Evolutionary conservation across 805 yeast genomes (phyloP).

Genomic region (Metschnikowia aberdeeniae): DNA sequence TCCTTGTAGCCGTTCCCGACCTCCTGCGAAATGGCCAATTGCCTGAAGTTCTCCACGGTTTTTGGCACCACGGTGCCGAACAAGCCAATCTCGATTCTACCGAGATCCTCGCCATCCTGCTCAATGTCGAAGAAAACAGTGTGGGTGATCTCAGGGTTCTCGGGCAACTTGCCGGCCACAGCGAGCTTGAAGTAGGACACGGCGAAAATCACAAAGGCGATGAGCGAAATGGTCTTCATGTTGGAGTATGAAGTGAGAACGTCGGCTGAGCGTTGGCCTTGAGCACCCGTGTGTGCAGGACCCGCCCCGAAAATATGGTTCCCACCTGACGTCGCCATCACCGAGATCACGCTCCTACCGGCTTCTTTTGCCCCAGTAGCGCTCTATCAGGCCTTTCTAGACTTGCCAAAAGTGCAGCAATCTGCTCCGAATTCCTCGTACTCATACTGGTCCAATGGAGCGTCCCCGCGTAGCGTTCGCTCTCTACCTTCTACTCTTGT

Average conservation of each 20-base stretch:
- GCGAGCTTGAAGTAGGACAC: constrained; percentile 12
- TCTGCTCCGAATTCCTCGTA: no score
- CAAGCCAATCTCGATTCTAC: constrained; percentile 81
- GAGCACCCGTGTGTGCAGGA: neutral
- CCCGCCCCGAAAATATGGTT: no score
- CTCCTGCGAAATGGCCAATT: constrained; percentile 60
- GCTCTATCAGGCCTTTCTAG: no score
- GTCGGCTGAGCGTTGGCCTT: neutral
- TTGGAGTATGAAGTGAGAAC: constrained; percentile 1
- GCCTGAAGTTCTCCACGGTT: constrained; percentile 85
- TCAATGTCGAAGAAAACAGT: constrained; percentile 82
- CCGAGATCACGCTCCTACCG: no score
- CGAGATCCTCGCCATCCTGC: constrained; percentile 73
- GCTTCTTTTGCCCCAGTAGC: no score
- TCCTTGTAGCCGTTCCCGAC: constrained; percentile 60
- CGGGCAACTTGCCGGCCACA: constrained; percentile 19
- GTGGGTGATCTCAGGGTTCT: constrained; percentile 60
- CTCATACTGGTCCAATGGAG: no score
- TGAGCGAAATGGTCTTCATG: constrained; percentile 15
- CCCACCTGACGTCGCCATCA: no score
- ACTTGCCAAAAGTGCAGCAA: no score
- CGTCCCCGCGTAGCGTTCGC: no score
- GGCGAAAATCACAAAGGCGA: constrained; percentile 12
- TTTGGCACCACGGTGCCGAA: constrained; percentile 84
- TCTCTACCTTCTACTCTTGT: no score